Evolutionary conservation across 2,329 filamentous ascomycete species (phyloP), one percentile per base, ranked within the genome.

Genomic region (Hysterium pulicare): DNA sequence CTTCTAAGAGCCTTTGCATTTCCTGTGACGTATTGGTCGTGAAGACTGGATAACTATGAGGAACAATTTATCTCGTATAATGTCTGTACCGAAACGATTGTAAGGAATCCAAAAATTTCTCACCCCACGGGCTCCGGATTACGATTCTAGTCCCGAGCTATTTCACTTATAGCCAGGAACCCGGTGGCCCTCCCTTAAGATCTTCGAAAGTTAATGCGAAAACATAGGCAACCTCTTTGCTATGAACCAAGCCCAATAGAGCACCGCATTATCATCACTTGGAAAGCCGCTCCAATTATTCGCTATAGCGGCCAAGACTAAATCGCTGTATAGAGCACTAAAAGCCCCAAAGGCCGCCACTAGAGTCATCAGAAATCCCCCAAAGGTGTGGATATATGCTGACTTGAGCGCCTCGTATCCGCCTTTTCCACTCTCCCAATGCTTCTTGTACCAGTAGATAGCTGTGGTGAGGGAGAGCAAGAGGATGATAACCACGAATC

Each of bases 191-290:
- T n/a, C n/a, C n/a, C n/a, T n/a, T n/a, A n/a, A n/a, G n/a, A n/a
- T n/a, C n/a, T n/a, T n/a, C n/a, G n/a, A n/a, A n/a, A n/a, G n/a
- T 31, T 28, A 41, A 35, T 41, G 39, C 16, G 39, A 34, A 17
- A 49, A 33, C 43, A 49, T 41, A 15, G 38, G 33, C 28, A 47
- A 23, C 40, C 40, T 40, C 42, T 51, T 51, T 9, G 46, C 49
- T 15, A 45, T 28, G 31, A 51, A 51, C 49, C 49, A 51, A 2
- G 47, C 34, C 49, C 49, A 51, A 41, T 51, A 51, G 3, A 51
- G 35, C 8, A 43, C 37, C 21, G 44, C 41, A 40, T 41, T 39
- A 33, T 49, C 49, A n/a, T 44, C 33, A 10, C 38, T 43, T 16
- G 49, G 49, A 4, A 43, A 21, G 13, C 49, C 49, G 4, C 42